Evolutionary conservation across 805 yeast species (phyloP), one percentile per base, ranked within the genome.

Genomic region (Saccharomycopsis selenospora): DNA sequence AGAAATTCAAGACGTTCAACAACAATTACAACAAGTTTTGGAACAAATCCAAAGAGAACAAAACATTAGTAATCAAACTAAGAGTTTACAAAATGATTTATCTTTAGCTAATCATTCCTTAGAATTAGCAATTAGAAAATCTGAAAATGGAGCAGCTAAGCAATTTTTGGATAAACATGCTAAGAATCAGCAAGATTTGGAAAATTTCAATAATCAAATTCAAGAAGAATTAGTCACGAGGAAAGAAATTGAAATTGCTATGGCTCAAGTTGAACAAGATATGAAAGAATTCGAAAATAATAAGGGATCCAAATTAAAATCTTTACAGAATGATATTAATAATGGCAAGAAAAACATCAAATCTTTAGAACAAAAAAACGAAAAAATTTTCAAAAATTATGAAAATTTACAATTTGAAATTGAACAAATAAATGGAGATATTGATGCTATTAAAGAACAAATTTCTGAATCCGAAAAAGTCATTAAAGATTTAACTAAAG

Each of bases 271-370:
- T 46, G 85, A 85, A 59, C 74, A 68, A 14, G 98, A 93, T 61
- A 85, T 89, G 68, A 70, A 73, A 46, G 98, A 93, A 57, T 91
- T 89, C 61, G 78, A 76, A 51, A 68, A 68, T 40, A 84, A 95
- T 61, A 90, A 89, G 56, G 87, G 90, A 1, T 75, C 82, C 1
- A 95, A 91, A 62, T 69, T 95, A 51, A 77, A 77, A 43, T 78
- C 84, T 57, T 66, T 85, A 38, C 73, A 77, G 54, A 52, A 58
- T 3, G 88, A 84, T 52, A 70, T 83, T 22, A 58, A 60, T 8
- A 54, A 58, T 5, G 61, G 83, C 3, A 58, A 67, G 0, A 53
- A 59, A 4, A 64, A 72, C 42, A 58, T 75, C 0, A 59, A 56
- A 2, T 44, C 57, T 2, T 55, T 67, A 18, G 79, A 77, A 45